Evolutionary conservation across 2,329 filamentous ascomycete species (phyloP).

Genomic region (Huntiella abstrusa): DNA sequence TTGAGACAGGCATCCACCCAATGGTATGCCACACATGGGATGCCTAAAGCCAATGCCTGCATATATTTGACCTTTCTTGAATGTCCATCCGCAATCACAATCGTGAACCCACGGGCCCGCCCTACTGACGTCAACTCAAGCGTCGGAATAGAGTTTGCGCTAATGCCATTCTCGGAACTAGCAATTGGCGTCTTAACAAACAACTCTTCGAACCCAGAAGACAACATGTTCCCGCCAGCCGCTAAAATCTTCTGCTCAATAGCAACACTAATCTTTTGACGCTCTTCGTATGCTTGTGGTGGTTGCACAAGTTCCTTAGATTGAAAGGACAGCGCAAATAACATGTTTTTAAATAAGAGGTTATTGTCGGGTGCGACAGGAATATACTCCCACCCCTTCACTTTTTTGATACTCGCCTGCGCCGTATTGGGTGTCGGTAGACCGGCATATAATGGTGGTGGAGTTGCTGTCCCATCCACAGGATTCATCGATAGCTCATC

Average conservation of each 20-base stretch:
- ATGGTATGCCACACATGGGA: conserved; percentile 67
- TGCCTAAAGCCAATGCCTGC: conserved; percentile 74
- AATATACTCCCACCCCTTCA: conserved; percentile 10
- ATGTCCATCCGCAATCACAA: conserved; percentile 69
- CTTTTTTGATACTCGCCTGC: neutral
- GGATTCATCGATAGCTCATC: conserved; percentile 6
- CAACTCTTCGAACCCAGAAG: conserved; percentile 62
- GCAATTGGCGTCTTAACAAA: conserved; percentile 32
- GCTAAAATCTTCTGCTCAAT: conserved; percentile 44
- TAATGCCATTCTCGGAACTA: neutral
- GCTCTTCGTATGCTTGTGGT: conserved; percentile 27
- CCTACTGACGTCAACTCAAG: conserved; percentile 36
- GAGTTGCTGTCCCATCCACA: neutral
- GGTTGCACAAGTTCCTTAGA: conserved; percentile 30
- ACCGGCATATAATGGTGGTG: neutral
- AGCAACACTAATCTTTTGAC: conserved; percentile 22
- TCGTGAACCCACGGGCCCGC: conserved; percentile 51
- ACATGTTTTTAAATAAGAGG: conserved; percentile 57
- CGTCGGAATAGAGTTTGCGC: neutral
- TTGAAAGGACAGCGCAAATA: conserved; percentile 66
- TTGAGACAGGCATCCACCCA: conserved; percentile 62
- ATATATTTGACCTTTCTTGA: conserved; percentile 83
- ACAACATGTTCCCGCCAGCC: conserved; percentile 54
- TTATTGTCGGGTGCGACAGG: conserved; percentile 10
- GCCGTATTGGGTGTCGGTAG: neutral